Evolutionary conservation across 2,329 filamentous ascomycete genomes (phyloP), one percentile per base, ranked within the genome.

Genomic region (Rutstroemia sp.): DNA sequence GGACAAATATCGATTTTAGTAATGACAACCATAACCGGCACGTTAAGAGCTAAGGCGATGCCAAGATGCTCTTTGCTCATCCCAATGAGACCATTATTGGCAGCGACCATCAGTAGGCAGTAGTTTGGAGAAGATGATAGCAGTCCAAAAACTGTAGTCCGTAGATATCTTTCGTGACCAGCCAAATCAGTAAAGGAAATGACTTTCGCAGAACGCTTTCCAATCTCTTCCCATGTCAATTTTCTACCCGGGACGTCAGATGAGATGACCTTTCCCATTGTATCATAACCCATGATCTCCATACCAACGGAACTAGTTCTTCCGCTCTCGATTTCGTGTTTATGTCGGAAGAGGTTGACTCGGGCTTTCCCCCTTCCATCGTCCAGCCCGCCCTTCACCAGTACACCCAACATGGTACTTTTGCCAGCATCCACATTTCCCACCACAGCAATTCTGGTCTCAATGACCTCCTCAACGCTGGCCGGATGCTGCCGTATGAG

Each of bases 1-100:
- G 94, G 94, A 71, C 94, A 97, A 56, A 97, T 97, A 70, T 97
- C 94, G 62, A 97, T 96, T 76, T 97, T 99, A 71, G 92, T 99
- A 61, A 97, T 85, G 62, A 96, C 86, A 3, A 97, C 92, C 90
- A 99, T 95, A 65, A 99, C 90, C 0, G 94, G 94, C 10, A 99
- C 92, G 67, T 97, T 97, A 52, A 99, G 77, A 0, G 94, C 92
- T 34, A 97, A 77, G 0, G 94, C 92, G 62, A 99, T 96, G 16
- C 94, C 94, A 4, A 99, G 76, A 71, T 99, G 94, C 75, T 99
- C 94, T 78, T 95, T 95, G 73, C 90, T 95, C 94, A 97, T 99
- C 19, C 94, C 94, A 48, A 97, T 89, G 47, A 99, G 77, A 3
- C 94, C 94, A 69, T 99, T 97, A 67, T 99, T 99, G 18, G 94